These are phyloP conservation scores for Pochonia chlamydosporia DNA, from an alignment of 2,329 filamentous ascomycete species.

Conservation along the genomic window DNA sequence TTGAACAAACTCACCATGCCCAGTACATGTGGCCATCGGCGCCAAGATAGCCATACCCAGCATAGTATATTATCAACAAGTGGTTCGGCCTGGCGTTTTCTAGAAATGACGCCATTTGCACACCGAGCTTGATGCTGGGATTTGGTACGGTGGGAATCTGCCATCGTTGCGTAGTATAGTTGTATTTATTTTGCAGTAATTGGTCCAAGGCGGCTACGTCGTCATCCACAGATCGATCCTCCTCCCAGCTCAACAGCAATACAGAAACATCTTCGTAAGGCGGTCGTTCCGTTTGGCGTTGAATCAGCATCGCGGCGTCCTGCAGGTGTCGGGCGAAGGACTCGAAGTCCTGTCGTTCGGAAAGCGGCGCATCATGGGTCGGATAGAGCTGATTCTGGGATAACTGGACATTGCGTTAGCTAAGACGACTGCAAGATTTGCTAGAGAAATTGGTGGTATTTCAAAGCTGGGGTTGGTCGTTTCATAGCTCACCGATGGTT, in stretches of 20 bases:
- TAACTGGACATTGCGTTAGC: constrained; percentile 5
- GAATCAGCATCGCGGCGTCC: constrained; percentile 62
- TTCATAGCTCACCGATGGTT: constrained; percentile 8
- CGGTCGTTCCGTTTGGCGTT: constrained; percentile 53
- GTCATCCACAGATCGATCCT: constrained; percentile 46
- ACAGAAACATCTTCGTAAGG: constrained; percentile 55
- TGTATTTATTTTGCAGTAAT: constrained; percentile 54
- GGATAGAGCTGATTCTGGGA: constrained; percentile 26
- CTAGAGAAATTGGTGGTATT: background rate
- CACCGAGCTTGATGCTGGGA: constrained; percentile 55
- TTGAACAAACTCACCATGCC: constrained; percentile 51
- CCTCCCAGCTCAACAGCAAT: constrained; percentile 57
- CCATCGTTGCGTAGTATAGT: constrained; percentile 56
- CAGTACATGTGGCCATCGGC: constrained; percentile 58
- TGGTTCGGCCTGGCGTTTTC: constrained; percentile 53
- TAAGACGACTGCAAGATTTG: too few species aligned
- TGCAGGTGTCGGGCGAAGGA: constrained; percentile 62
- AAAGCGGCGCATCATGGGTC: constrained; percentile 32
- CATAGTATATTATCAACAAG: constrained; percentile 60
- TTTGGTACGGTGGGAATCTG: constrained; percentile 54
- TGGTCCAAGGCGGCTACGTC: constrained; percentile 51
- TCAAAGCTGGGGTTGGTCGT: background rate
- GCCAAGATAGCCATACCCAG: constrained; percentile 54
- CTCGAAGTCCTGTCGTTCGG: constrained; percentile 58
- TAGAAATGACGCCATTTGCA: constrained; percentile 54